Percentiles rank a stretch among this genome's conserved stretches.
phyloP scores from a whole-genome alignment of 352 stramenopile genomes.

The Phytophthora aleatoria region DNA sequence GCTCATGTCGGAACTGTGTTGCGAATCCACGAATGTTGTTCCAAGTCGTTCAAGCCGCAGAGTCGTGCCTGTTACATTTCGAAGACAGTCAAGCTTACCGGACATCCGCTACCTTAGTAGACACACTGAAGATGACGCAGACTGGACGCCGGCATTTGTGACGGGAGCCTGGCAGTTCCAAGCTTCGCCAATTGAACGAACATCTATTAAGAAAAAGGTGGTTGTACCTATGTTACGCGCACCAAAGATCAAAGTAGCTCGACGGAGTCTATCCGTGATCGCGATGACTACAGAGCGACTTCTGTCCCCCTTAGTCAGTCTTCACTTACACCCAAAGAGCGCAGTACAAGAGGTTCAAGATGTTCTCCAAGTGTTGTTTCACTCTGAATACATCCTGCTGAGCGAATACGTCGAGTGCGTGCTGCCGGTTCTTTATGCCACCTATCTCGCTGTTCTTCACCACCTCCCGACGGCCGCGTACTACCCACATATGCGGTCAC shows the following conservation, averaged over 20 bases:
- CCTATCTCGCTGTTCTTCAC: neutral
- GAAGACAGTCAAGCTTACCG: neutral
- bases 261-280: neutral
- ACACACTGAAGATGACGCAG: neutral
- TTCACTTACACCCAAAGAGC: neutral
- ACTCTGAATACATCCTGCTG: neutral
- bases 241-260: neutral
- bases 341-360: neutral
- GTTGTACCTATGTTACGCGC: neutral
- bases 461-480: neutral
- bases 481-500: neutral
- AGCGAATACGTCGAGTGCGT: conserved; percentile 2
- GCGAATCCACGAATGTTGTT: neutral
- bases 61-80: neutral
- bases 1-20: neutral
- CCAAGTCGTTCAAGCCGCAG: neutral
- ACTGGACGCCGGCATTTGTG: neutral
- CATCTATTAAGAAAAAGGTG: neutral
- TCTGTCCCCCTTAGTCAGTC: neutral
- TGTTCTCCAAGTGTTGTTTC: neutral
- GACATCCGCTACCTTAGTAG: neutral
- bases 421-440: neutral
- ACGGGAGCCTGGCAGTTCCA: neutral
- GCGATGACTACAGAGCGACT: neutral
- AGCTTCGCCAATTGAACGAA: neutral